These are phyloP conservation scores for Lasiodiplodia gonubiensis DNA, from an alignment of 2,329 filamentous ascomycete species.

Conservation along the genomic window DNA sequence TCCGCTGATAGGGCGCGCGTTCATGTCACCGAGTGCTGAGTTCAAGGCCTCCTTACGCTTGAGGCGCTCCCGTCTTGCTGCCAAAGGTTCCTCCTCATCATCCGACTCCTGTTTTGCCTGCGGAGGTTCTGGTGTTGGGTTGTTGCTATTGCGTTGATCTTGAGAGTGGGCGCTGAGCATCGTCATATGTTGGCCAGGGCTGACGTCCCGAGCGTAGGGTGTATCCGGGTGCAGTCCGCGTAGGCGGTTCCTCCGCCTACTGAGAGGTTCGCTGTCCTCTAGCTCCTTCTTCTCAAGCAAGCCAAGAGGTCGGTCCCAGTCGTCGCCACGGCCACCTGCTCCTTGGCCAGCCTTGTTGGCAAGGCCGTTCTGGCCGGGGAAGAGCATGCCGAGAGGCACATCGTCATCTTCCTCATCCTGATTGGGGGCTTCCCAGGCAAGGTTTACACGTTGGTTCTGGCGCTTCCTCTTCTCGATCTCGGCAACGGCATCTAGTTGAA, in stretches of 20 bases:
- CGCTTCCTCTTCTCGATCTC: conserved; percentile 80
- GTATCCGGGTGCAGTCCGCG: conserved; percentile 62
- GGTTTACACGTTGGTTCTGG: conserved; percentile 75
- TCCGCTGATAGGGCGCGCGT: conserved; percentile 62
- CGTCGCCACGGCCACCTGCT: conserved; percentile 49
- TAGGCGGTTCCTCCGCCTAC: conserved; percentile 75
- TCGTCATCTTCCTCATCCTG: conserved; percentile 67
- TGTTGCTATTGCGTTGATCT: background rate
- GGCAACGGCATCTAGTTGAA: conserved; percentile 88
- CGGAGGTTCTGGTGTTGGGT: conserved; percentile 5
- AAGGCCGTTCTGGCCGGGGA: conserved; percentile 62
- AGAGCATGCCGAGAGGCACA: conserved; percentile 83
- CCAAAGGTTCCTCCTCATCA: conserved; percentile 68
- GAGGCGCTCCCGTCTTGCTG: conserved; percentile 68
- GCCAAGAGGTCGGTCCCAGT: conserved; percentile 69
- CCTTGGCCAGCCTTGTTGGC: conserved; percentile 49
- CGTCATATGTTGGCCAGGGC: conserved; percentile 34
- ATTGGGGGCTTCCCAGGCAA: conserved; percentile 84
- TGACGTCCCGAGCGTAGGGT: conserved; percentile 32
- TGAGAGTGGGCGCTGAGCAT: conserved; percentile 8
- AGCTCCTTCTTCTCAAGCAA: conserved; percentile 80
- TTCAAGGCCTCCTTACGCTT: conserved; percentile 62
- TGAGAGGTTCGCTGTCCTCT: conserved; percentile 92
- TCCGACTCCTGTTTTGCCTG: conserved; percentile 43
- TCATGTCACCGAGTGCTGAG: conserved; percentile 49